A percentile compares a stretch with the other conserved stretches of the same genome.
phyloP scores from a whole-genome alignment of 768 basidiomycete species.

The Tulasnella sp. region DNA sequence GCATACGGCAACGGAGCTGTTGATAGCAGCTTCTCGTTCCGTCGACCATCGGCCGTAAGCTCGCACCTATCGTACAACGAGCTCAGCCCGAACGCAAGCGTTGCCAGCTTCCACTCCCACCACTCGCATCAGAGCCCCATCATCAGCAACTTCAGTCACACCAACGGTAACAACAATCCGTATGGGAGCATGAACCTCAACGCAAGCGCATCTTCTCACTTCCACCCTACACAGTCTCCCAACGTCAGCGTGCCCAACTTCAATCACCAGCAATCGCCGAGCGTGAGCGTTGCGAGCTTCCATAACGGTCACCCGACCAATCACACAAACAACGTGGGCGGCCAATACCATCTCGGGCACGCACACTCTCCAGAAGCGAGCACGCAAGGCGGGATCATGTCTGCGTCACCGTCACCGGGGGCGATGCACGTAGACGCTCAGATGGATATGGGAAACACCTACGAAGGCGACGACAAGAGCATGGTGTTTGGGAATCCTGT shows the following conservation, averaged over 20 bases:
- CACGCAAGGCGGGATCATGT: background rate
- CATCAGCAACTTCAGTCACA: conserved; percentile 8
- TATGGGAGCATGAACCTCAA: background rate
- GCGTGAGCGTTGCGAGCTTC: conserved; percentile 11
- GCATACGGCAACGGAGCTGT: too few relatives aligned
- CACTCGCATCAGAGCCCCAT: conserved; percentile 3
- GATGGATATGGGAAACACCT: too few relatives aligned
- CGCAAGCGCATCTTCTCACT: conserved; percentile 2
- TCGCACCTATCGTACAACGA: conserved; percentile 5
- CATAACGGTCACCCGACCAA: background rate
- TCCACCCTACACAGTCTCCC: background rate
- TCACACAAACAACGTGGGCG: too few relatives aligned
- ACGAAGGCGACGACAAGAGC: too few relatives aligned
- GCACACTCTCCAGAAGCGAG: conserved; percentile 9
- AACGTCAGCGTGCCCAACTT: background rate
- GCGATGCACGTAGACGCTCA: too few relatives aligned
- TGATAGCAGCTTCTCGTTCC: background rate
- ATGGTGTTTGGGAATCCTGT: too few relatives aligned
- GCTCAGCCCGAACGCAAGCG: conserved; percentile 9
- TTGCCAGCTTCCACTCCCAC: conserved; percentile 12
- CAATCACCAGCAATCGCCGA: conserved; percentile 7
- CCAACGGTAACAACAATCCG: background rate
- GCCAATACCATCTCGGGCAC: background rate
- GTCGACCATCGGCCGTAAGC: conserved; percentile 7
- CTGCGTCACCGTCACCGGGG: too few relatives aligned